Percentiles rank a stretch among this genome's conserved stretches.
Evolutionary conservation across 2,329 filamentous ascomycete species (phyloP).

Genomic region (Neonectria ditissima): DNA sequence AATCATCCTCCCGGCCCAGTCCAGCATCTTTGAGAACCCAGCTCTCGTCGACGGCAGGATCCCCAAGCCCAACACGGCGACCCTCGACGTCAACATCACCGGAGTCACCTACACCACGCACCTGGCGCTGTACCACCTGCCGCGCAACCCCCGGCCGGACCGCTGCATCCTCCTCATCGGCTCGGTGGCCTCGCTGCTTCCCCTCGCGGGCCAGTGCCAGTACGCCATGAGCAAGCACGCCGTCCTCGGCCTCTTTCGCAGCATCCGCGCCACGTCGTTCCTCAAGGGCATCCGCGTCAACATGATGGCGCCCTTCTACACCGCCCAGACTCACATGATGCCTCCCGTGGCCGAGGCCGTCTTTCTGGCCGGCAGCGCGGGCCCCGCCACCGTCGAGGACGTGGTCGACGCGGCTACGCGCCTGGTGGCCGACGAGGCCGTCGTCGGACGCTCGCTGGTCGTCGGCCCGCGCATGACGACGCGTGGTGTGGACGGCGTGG

Average conservation of each 20-base stretch:
- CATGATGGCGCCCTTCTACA: constrained; percentile 75
- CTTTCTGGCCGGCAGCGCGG: constrained; percentile 65
- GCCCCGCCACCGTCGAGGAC: constrained; percentile 65
- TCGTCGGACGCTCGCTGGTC: constrained; percentile 68
- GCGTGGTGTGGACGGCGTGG: constrained; percentile 41
- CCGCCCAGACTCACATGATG: constrained; percentile 68
- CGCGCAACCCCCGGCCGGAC: constrained; percentile 36
- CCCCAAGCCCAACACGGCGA: constrained; percentile 61
- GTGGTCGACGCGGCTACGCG: constrained; percentile 74
- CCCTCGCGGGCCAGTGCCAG: constrained; percentile 59
- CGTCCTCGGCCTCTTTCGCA: constrained; percentile 72
- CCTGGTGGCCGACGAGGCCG: constrained; percentile 67
- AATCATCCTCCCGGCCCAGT: constrained; percentile 55
- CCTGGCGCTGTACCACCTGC: constrained; percentile 65
- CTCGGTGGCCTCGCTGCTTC: constrained; percentile 67
- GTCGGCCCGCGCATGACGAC: constrained; percentile 65
- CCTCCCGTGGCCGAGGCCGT: constrained; percentile 59
- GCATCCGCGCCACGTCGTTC: constrained; percentile 62
- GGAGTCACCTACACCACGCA: constrained; percentile 75
- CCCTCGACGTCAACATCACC: constrained; percentile 71
- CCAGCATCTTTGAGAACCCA: constrained; percentile 60
- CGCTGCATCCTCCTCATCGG: constrained; percentile 72
- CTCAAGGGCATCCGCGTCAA: constrained; percentile 69
- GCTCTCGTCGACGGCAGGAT: constrained; percentile 55
- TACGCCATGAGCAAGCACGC: constrained; percentile 75